Conservation (phyloP, 2,329 filamentous ascomycete species). For the Colletotrichum tofieldiae region DNA sequence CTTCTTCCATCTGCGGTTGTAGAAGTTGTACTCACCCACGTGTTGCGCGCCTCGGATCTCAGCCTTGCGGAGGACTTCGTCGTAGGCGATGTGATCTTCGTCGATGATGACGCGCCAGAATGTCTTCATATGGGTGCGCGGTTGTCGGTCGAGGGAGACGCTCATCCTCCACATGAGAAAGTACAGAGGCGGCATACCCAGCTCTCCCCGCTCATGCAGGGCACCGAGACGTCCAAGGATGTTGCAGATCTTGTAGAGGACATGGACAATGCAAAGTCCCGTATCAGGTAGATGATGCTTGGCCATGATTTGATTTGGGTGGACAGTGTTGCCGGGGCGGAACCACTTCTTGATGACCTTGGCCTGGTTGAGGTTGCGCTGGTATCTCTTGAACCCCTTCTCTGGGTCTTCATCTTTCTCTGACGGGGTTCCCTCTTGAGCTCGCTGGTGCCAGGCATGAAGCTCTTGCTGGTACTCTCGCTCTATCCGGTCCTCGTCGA, state of each 20-base stretch:
- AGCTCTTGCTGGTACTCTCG: conserved; percentile 24
- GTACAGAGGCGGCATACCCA: conserved; percentile 56
- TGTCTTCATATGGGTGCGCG: background rate
- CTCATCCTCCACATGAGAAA: conserved; percentile 56
- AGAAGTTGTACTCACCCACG: conserved; percentile 30
- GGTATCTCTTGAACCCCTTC: conserved; percentile 20
- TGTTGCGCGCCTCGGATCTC: conserved; percentile 33
- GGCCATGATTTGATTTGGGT: conserved; percentile 56
- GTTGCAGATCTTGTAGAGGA: conserved; percentile 55
- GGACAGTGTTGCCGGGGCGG: conserved; percentile 48
- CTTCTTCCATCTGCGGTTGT: conserved; percentile 2
- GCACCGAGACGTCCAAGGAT: conserved; percentile 52
- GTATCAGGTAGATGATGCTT: conserved; percentile 51
- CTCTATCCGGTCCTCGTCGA: conserved; percentile 46
- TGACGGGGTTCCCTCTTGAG: background rate
- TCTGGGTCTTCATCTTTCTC: conserved; percentile 15
- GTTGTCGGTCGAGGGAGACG: conserved; percentile 24
- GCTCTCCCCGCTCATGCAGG: conserved; percentile 46
- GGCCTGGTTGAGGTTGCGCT: conserved; percentile 49
- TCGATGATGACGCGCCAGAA: conserved; percentile 20
- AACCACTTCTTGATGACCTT: conserved; percentile 56
- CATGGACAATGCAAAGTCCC: conserved; percentile 54
- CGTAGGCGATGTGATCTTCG: conserved; percentile 22
- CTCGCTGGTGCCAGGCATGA: background rate
- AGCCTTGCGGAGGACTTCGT: conserved; percentile 24